Evolutionary conservation across 345 rosid genomes (phyloP).

Genomic region (Viola odorata): DNA sequence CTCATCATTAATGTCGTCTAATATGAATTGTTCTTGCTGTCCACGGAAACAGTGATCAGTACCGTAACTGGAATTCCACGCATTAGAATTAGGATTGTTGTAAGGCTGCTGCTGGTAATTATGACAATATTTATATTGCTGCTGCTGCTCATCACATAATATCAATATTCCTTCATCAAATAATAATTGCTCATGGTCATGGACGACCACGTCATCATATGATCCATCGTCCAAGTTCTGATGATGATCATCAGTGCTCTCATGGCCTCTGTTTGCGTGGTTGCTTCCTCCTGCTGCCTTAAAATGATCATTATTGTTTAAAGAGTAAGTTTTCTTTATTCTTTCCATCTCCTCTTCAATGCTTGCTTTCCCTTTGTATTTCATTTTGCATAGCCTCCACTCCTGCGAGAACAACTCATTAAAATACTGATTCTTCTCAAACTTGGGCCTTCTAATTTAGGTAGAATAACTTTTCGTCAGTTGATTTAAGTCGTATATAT

Average conservation of each 20-base stretch:
- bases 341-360: conserved; percentile 16
- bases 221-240: not conserved
- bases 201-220: too few species aligned
- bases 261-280: not conserved
- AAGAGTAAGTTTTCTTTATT: conserved; percentile 1
- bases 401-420: not conserved
- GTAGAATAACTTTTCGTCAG: too few species aligned
- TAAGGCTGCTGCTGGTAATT: not conserved
- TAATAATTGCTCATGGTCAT: too few species aligned
- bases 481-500: too few species aligned
- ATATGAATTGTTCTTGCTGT: not conserved
- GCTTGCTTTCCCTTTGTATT: conserved; percentile 16
- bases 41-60: not conserved
- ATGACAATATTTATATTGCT: not conserved
- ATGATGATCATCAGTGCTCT: not conserved
- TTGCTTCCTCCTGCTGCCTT: not conserved
- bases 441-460: too few species aligned
- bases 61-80: not conserved
- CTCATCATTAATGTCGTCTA: not conserved
- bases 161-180: too few species aligned
- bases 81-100: not conserved
- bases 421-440: too few species aligned
- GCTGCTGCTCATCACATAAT: not conserved
- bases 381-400: conserved; percentile 20
- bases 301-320: not conserved